These are phyloP conservation scores for Stagonosporopsis tanaceti DNA, from an alignment of 2,329 filamentous ascomycete species.

Conservation along the genomic window DNA sequence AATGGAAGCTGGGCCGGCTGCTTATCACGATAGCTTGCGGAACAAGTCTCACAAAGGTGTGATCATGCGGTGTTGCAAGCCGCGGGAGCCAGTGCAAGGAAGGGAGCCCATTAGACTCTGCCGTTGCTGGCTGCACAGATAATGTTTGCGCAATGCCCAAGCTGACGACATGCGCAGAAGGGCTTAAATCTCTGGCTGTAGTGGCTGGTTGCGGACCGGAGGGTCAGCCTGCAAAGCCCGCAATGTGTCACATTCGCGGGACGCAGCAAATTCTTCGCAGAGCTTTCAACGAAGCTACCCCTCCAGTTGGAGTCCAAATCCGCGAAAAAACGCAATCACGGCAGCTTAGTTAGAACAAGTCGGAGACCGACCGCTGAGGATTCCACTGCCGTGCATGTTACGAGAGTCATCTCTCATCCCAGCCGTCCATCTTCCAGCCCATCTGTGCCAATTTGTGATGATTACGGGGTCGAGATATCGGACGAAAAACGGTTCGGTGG, in stretches of 20 bases:
- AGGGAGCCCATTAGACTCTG: not conserved
- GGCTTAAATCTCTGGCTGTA: not conserved
- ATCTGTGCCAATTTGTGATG: not conserved
- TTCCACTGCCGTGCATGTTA: not conserved
- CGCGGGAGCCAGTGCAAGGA: conserved; percentile 3
- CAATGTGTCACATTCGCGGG: not conserved
- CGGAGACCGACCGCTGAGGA: not conserved
- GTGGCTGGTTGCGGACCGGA: conserved; percentile 11
- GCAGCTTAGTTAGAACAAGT: not conserved
- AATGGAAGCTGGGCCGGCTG: conserved; percentile 12
- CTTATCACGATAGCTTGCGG: conserved; percentile 12
- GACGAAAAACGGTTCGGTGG: conserved; percentile 1
- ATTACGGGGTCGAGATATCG: not conserved
- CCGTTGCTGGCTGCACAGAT: not conserved
- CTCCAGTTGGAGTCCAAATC: not conserved
- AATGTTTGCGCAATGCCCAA: conserved; percentile 4
- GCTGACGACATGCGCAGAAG: not conserved
- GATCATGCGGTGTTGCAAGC: conserved; percentile 15
- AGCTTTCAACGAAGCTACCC: not conserved
- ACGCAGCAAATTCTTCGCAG: conserved; percentile 1
- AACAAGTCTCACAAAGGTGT: conserved; percentile 14
- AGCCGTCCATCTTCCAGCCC: not conserved
- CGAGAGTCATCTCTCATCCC: not conserved
- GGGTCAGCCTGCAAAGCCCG: not conserved
- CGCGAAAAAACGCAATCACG: not conserved